Evolutionary conservation across 768 basidiomycete genomes (phyloP), one percentile per base, ranked within the genome.

Genomic region (Serendipita indica): DNA sequence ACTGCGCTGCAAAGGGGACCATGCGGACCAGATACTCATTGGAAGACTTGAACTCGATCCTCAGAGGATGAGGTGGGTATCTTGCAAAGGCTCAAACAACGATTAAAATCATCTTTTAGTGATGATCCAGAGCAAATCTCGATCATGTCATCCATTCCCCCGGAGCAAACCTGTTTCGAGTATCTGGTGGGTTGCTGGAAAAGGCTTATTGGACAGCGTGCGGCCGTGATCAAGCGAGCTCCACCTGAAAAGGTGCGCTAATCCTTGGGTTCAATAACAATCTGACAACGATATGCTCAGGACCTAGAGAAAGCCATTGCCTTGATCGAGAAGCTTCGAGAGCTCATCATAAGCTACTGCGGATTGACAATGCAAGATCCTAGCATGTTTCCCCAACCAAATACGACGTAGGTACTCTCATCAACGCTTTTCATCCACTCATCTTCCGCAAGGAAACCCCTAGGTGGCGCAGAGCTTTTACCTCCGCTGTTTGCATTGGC

Each of bases 181-280:
- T 98, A 90, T 67, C 75, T 99, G 22, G 77, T 89, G 6, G 85
- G 85, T 18, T 85, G 86, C 65, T 99, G 94, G 94, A 91, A 89
- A 70, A 79, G 93, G n/a, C 64, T 86, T 39, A 85, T 86, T 62
- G 62, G 71, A 4, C 75, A 76, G 13, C 74, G 75, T 60, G 69
- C 75, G 35, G 71, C 75, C 16, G 66, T 88, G 20, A 61, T 79
- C 41, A 88, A 83, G 67, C 20, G 30, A 28, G 30, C n/a, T 54
- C 2, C n/a, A 10, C 49, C 20, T 27, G 7, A 4, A 54, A 86
- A 80, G 79, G 87, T 83, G 39, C 30, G 66, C 60, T 6, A 28
- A n/a, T 28, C 3, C 32, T 12, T 13, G 13, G 41, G 54, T 34
- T 37, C 4, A 22, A 43, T 22, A 18, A 20, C 37, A 20, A 13